Evolutionary conservation across 2,329 filamentous ascomycete genomes (phyloP), one percentile per base, ranked within the genome.

Genomic region (Penicillium paneum): DNA sequence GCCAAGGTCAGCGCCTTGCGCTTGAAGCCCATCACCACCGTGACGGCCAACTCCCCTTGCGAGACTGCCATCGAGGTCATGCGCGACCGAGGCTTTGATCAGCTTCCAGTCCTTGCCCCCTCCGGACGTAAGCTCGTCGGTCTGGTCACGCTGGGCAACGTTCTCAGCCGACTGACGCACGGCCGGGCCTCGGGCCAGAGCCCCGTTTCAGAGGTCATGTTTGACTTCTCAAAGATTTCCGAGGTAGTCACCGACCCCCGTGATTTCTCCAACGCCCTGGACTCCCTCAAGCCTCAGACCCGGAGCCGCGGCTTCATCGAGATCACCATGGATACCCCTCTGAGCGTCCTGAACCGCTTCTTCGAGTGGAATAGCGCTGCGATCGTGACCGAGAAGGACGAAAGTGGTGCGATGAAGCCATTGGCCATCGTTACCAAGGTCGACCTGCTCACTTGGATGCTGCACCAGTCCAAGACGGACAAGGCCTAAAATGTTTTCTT

Each of bases 321-420:
- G 76, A 96, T 99, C 69, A 97, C 94, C 7, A 79, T 89, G 71
- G 90, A 97, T 62, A 99, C 94, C 1, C 88, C 89, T 3, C 80
- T 99, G 36, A 84, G 83, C 43, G 87, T 89, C 41, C 81, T 99
- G 50, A 93, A 91, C 78, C 86, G 89, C 67, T 99, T 99, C 77
- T 91, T 97, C 62, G 91, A 97, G 77, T 97, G 94, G 91, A 97
- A 99, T 76, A 94, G 89, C 64, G 93, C 94, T 0, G 94, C 94
- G 0, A 86, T 99, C 45, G 91, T 99, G 3, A 99, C 93, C 0
- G 92, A 97, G 73, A 81, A 83, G 38, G 81, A 82, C 54, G 76
- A 79, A 51, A 75, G 80, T 56, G 83, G 77, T 12, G 82, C 82
- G 42, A 71, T 85, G 63, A 95, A 90, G 79, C 91, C 95, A 1